Evolutionary conservation across 495 filamentous ascomycete species (phyloP).

Genomic region (Trichoderma orchidacearum): DNA sequence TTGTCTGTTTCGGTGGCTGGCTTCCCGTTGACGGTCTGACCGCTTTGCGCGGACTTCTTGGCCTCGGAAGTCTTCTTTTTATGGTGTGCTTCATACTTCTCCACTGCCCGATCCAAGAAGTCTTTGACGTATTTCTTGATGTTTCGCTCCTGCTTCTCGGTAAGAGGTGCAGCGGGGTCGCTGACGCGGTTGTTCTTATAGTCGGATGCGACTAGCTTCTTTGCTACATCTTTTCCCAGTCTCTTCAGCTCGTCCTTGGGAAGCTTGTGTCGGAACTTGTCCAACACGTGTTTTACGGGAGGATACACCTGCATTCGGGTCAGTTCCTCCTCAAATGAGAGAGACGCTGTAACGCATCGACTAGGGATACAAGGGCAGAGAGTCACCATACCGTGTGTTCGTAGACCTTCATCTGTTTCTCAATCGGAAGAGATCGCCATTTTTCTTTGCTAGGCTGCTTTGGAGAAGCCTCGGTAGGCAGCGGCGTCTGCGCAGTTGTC

Average conservation of each 20-base stretch:
- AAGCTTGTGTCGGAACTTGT: constrained; percentile 73
- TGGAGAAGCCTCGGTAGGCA: constrained; percentile 43
- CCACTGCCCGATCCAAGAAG: constrained; percentile 73
- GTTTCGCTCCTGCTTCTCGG: constrained; percentile 64
- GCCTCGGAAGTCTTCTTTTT: constrained; percentile 37
- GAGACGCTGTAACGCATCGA: background rate
- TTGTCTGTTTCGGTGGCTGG: constrained; percentile 7
- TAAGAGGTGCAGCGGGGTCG: constrained; percentile 61
- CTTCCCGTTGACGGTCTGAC: constrained; percentile 13
- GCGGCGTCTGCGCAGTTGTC: constrained; percentile 46
- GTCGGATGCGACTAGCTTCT: constrained; percentile 78
- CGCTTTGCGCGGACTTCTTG: constrained; percentile 7
- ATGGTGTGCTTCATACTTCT: constrained; percentile 58
- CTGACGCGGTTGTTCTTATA: constrained; percentile 75
- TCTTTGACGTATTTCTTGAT: constrained; percentile 70
- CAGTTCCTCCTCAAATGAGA: constrained; percentile 4
- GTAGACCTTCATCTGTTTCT: constrained; percentile 87
- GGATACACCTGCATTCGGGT: constrained; percentile 51
- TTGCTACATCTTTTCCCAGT: constrained; percentile 73
- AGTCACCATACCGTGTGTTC: constrained; percentile 63
- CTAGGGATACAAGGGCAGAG: background rate
- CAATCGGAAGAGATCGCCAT: constrained; percentile 64
- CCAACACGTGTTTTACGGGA: constrained; percentile 69
- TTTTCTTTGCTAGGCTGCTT: constrained; percentile 63
- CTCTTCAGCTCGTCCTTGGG: constrained; percentile 80